A percentile compares a stretch with the other conserved stretches of the same genome.
Conservation (phyloP, 352 stramenopile species). For the Pythium folliculosum region DNA sequence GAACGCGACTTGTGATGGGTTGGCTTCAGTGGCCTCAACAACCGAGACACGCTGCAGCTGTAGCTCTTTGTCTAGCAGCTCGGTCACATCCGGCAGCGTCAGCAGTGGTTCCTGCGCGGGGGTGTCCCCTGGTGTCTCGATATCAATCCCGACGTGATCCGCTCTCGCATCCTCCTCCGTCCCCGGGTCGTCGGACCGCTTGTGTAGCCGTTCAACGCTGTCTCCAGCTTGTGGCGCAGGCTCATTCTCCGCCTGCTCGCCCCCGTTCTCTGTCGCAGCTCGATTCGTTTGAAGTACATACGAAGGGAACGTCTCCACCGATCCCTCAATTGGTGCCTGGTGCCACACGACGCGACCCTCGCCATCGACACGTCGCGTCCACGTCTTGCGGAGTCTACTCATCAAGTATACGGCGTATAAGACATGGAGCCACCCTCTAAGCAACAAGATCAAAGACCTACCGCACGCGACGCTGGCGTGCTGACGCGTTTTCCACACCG, state of each 20-base stretch:
- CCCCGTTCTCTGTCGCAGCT: neutral
- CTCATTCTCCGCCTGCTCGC: neutral
- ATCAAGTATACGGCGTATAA: neutral
- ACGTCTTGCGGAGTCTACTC: conserved; percentile 13
- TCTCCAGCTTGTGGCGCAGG: neutral
- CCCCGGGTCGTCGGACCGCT: neutral
- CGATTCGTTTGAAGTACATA: conserved; percentile 7
- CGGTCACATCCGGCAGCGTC: conserved; percentile 1
- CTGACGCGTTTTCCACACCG: neutral
- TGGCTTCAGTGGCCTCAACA: neutral
- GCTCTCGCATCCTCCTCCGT: neutral
- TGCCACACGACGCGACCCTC: conserved; percentile 14
- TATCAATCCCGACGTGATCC: conserved; percentile 11
- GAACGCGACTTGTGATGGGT: conserved; percentile 13
- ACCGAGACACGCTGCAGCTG: neutral
- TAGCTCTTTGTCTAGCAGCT: conserved; percentile 4
- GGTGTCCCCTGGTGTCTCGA: neutral
- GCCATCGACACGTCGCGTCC: conserved; percentile 11
- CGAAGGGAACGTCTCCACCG: neutral
- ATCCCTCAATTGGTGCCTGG: neutral
- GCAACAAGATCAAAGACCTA: neutral
- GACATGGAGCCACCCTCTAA: too few relatives aligned
- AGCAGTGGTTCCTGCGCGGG: neutral
- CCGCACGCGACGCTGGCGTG: conserved; percentile 14
- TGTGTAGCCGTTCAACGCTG: neutral